Base-by-base conservation (phyloP, 768 basidiomycete genomes). In the Hericium rajendrae region DNA sequence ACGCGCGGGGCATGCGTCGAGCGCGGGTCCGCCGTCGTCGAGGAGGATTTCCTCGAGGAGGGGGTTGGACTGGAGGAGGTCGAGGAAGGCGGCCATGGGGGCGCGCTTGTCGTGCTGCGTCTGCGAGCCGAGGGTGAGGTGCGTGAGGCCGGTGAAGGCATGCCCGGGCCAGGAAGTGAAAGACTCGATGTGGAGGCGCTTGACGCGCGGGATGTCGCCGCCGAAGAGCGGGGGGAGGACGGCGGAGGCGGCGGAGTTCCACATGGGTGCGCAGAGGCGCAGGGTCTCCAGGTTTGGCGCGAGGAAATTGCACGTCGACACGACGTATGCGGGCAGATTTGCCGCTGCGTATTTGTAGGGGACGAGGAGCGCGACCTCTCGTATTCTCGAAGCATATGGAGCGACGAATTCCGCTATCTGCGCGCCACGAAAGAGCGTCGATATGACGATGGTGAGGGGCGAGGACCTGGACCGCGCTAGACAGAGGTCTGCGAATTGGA, bases 131-230 rank as follows among this genome's bases (percentile, higher is more conserved):
- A 64, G 52, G 15, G 62, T 59, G n/a, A 64, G 53, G 39, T 63
- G 62, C 2, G 63, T 64, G 20, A 64, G 55, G 46, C 55, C 32
- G 18, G 56, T 55, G 20, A 64, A 64, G 39, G 32, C 18, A 38
- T 60, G 57, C 41, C 57, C 57, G 16, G 63, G 62, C 57, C 60
- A 64, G 18, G 63, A 57, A 6, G 63, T 57, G 59, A 63, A 64
- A 2, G 57, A 64, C 53, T 64, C 63, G 12, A 64, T 53, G n/a
- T 59, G 62, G 38, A 64, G 54, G 52, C 63, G 61, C 11, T 59
- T 63, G 18, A 64, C 55, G 48, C 53, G 48, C 41, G 62, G 60
- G 38, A 64, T 60, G 24, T 63, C 49, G 22, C 62, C 62, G 22
- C 55, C 59, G 41, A 64, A 60, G n/a, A 64, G 37, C 2, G 38